Evolutionary conservation across 2,329 filamentous ascomycete species (phyloP), one percentile per base, ranked within the genome.

Genomic region (Phialophora macrospora): DNA sequence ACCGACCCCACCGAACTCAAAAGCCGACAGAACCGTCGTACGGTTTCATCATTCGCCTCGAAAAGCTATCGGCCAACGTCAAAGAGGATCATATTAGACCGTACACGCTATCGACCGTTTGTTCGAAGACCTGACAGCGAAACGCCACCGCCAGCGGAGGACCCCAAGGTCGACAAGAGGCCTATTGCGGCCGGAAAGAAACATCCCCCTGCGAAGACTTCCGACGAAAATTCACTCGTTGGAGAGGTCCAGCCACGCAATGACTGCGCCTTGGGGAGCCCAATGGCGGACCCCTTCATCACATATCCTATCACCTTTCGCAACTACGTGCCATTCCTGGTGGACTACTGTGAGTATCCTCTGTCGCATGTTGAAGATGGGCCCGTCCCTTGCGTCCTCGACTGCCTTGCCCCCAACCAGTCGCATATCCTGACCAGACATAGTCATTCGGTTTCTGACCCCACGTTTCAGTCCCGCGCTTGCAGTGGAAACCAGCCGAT

Each of bases 51-150:
- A 2, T 63, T 67, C 34, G 67, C 64, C 8, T 69, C 67, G 7
- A 67, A 64, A 58, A 67, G 64, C 38, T 69, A 65, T 46, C 58
- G 67, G 4, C 62, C 62, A 22, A 69, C 65, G 4, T 65, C 67
- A 2, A 65, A 59, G 55, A 65, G 54, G 34, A 66, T 66, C 26
- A 59, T 66, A 12, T 52, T 66, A 8, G 67, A 64, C 3, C 55
- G 63, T 11, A 65, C 59, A 11, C 60, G 61, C 32, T 68, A 68
- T 51, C 66, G 63, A 20, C 66, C 66, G 24, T 68, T 68, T 41
- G 55, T 59, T 14, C 46, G 49, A 17, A 34, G 58, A 28, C 20
- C 34, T 12, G 61, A 57, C 7, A 41, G 52, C 7, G 30, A 44
- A 11, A 30, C 41, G 48, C 56, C 65, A 11, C 41, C 61, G 5